These are phyloP conservation scores for Carpediemonas membranifera DNA, from an alignment of 78 protist genomes.

Conservation along the genomic window DNA sequence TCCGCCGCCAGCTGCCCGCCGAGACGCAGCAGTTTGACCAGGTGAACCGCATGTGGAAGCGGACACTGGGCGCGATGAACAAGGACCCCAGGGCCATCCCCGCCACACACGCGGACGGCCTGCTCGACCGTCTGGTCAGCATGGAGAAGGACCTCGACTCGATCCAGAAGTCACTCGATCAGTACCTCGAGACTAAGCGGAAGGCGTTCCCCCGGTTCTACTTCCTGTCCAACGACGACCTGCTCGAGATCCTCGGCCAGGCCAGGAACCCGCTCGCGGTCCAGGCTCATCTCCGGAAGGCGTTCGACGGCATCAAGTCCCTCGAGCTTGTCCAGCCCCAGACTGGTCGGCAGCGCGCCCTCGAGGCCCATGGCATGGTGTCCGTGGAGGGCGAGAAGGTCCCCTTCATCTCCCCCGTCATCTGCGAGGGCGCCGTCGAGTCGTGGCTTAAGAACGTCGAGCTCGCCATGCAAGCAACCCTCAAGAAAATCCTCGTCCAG, in stretches of 20 bases:
- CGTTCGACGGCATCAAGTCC: constrained; percentile 55
- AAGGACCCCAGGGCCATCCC: background rate
- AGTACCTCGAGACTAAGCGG: constrained; percentile 64
- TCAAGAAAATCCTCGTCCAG: background rate
- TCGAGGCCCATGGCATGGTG: constrained; percentile 36
- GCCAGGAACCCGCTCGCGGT: constrained; percentile 54
- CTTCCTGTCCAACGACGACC: constrained; percentile 75
- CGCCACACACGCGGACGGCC: background rate
- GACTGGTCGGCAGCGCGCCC: background rate
- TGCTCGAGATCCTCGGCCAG: constrained; percentile 71
- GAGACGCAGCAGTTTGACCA: constrained; percentile 40
- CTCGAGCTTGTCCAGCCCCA: background rate
- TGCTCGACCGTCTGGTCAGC: background rate
- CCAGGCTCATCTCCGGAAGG: constrained; percentile 60
- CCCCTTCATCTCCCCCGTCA: background rate
- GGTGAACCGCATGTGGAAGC: constrained; percentile 41
- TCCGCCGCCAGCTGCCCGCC: constrained; percentile 60
- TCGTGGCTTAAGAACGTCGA: background rate
- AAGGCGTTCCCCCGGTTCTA: constrained; percentile 76
- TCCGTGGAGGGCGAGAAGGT: constrained; percentile 49
- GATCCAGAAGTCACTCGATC: constrained; percentile 59
- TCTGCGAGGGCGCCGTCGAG: background rate
- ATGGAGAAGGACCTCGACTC: constrained; percentile 27
- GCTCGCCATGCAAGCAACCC: background rate
- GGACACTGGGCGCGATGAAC: constrained; percentile 26